phyloP scores from a whole-genome alignment of 805 yeast genomes.

The Sungouiozyma ichnusensis region DNA sequence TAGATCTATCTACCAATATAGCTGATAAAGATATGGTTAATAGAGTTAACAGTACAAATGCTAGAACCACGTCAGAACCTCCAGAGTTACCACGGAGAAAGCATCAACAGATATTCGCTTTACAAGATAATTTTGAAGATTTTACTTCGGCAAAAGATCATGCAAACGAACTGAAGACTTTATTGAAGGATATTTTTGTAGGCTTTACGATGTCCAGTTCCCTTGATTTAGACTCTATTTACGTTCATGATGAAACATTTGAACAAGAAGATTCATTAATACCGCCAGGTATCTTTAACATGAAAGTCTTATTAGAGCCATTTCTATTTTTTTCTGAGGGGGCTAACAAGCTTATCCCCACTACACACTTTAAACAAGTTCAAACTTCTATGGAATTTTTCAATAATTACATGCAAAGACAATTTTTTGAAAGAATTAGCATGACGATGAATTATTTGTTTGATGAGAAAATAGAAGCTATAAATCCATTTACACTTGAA shows the following conservation, averaged over 20 bases:
- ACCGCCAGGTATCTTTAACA: constrained; percentile 63
- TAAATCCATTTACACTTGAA: constrained; percentile 31
- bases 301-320: constrained; percentile 68
- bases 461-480: constrained; percentile 34
- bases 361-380: constrained; percentile 10
- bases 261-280: constrained; percentile 55
- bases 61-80: constrained; percentile 1
- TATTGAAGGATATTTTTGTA: constrained; percentile 58
- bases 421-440: constrained; percentile 56
- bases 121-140: constrained; percentile 23
- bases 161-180: constrained; percentile 33
- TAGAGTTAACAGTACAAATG: constrained; percentile 3
- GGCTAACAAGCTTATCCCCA: constrained; percentile 34
- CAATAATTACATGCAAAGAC: constrained; percentile 49
- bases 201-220: constrained; percentile 40
- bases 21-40: background rate
- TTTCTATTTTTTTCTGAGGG: constrained; percentile 60
- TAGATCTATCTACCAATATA: background rate
- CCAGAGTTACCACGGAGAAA: constrained; percentile 7
- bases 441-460: constrained; percentile 45
- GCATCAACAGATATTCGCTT: constrained; percentile 12
- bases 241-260: constrained; percentile 49
- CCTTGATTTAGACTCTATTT: constrained; percentile 33
- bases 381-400: constrained; percentile 40
- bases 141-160: constrained; percentile 23